Percentiles rank a stretch among this genome's conserved stretches.
These are phyloP conservation scores for Epichloe typhina DNA, from an alignment of 2,329 filamentous ascomycete species.

Conservation along the genomic window DNA sequence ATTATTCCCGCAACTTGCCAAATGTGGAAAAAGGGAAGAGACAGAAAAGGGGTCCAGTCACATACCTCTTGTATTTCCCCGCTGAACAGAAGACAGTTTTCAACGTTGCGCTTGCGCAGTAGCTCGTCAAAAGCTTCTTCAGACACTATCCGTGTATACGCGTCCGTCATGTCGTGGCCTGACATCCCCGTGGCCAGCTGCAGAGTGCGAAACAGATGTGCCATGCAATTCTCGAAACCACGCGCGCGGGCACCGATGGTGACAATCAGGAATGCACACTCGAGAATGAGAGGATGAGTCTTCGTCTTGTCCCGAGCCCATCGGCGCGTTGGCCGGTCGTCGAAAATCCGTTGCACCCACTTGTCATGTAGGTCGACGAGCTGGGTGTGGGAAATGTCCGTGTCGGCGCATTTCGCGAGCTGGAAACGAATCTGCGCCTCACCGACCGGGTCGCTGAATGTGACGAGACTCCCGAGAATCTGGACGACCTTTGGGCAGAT, in stretches of 20 bases:
- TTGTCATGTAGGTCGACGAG: neutral
- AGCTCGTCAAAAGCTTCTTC: conserved; percentile 3
- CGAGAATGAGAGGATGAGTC: conserved; percentile 1
- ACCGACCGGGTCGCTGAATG: neutral
- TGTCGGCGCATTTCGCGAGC: neutral
- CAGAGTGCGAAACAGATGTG: conserved; percentile 3
- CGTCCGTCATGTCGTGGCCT: neutral
- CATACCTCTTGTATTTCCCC: conserved; percentile 6
- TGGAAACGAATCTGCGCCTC: neutral
- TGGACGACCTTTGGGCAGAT: conserved; percentile 7
- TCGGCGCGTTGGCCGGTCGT: neutral
- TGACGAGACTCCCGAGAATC: conserved; percentile 9
- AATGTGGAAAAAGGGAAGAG: neutral
- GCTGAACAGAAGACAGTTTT: conserved; percentile 7
- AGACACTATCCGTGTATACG: neutral
- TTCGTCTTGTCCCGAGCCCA: neutral
- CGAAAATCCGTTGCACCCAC: neutral
- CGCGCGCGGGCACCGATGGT: neutral
- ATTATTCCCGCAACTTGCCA: conserved; percentile 6
- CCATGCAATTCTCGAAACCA: neutral
- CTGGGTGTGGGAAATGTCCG: neutral
- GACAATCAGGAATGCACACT: conserved; percentile 6
- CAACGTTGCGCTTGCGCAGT: neutral
- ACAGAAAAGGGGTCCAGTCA: neutral
- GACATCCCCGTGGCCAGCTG: neutral